Evolutionary conservation across 768 basidiomycete genomes (phyloP).

Genomic region (Kwoniella newhampshirensis): DNA sequence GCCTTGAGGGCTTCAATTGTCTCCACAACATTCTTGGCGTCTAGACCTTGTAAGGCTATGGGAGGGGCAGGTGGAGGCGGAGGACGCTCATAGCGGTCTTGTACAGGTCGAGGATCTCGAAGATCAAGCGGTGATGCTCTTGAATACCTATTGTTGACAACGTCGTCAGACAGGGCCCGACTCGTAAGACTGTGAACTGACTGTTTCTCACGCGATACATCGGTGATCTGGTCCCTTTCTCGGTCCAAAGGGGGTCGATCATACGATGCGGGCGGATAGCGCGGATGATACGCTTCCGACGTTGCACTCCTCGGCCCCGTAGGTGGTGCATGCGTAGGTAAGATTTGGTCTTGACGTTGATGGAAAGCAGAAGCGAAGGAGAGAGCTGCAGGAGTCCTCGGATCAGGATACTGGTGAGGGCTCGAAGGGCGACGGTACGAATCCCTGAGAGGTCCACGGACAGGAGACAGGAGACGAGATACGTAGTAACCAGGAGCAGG

Average conservation of each 20-base stretch:
- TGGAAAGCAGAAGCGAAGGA: no score
- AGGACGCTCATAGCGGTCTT: slow-evolving; percentile 1
- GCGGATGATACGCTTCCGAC: neutral
- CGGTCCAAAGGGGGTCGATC: slow-evolving; percentile 1
- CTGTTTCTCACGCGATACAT: neutral
- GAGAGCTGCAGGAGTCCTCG: neutral
- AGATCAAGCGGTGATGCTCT: neutral
- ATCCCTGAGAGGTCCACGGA: neutral
- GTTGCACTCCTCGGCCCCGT: neutral
- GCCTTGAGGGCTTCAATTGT: slow-evolving; percentile 21
- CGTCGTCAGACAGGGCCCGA: neutral
- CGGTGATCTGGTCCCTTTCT: neutral
- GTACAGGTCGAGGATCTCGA: neutral
- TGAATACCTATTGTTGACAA: slow-evolving; percentile 1
- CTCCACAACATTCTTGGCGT: slow-evolving; percentile 15
- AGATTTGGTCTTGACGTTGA: no score
- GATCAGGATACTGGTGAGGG: slow-evolving; percentile 9
- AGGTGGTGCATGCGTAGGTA: neutral
- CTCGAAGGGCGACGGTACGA: neutral
- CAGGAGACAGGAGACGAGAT: neutral
- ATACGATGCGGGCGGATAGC: neutral
- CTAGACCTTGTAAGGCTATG: neutral
- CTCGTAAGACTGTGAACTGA: neutral
- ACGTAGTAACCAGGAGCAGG: neutral
- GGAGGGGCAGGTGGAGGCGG: neutral